Base-by-base conservation (phyloP, 768 basidiomycete species). In the Xerocomellus chrysenteron region DNA sequence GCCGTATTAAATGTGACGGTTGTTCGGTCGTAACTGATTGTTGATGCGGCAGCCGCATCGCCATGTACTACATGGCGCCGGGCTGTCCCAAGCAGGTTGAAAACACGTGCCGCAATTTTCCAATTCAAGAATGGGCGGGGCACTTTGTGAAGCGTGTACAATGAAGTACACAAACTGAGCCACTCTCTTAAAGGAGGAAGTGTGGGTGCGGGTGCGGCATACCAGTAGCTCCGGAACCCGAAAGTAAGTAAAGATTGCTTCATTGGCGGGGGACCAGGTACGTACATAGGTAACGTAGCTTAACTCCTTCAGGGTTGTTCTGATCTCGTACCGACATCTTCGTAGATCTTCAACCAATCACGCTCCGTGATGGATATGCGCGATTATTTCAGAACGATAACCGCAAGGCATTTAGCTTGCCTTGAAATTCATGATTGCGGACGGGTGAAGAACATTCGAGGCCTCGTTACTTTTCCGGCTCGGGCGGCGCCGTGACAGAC, bases 271-370 rank as follows among this genome's bases (percentile, higher is more conserved):
- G 36, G 37, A 17, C 60, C 48, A 55, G 65, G 59, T 55, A 68
- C 54, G 36, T 37, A 41, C 35, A 41, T 14, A 28, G 39, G 52
- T 68, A 45, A 64, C 56, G 43, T 67, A 67, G 65, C 43, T 63
- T 71, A 69, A 61, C 69, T 72, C 62, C 68, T 66, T 70, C 68
- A 68, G 70, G 69, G 68, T 51, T 72, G 61, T 43, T 54, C 55
- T 62, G 60, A 72, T 68, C 36, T 52, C 56, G 58, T 63, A 47
- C 59, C 55, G 49, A n/a, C 49, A 49, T 37, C 8, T 33, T 60
- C 21, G 65, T 32, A 64, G 60, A 69, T 69, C 63, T 59, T 45
- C 37, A n/a, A 26, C 33, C 47, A 19, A 32, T 21, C 48, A 52
- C 42, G 64, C 36, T 52, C 41, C 14, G 16, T 14, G 35, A 52